phyloP scores from a whole-genome alignment of 306 rosid genomes.

The Rosa chinensis region DNA sequence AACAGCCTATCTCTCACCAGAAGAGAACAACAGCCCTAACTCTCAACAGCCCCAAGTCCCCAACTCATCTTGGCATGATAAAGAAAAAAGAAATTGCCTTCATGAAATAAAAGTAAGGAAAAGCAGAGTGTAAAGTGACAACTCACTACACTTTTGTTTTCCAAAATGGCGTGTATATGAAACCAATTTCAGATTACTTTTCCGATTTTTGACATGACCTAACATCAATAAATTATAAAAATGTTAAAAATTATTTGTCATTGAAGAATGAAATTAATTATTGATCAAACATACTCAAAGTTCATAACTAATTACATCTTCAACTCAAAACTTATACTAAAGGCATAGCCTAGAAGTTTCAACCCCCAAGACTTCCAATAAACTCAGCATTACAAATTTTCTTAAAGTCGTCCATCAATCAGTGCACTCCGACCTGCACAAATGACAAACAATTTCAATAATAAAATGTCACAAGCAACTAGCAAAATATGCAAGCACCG shows the following conservation, averaged over 20 bases:
- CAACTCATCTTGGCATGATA: neutral
- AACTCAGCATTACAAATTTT: neutral
- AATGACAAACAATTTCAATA: neutral
- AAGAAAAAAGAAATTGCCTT: neutral
- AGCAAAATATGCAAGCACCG: neutral
- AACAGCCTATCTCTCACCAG: neutral
- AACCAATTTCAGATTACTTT: neutral
- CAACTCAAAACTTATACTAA: neutral
- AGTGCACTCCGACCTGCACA: conserved; percentile 4
- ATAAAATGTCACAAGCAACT: neutral
- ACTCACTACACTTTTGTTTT: neutral
- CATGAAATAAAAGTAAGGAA: no score
- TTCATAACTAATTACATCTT: neutral
- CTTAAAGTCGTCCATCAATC: no score
- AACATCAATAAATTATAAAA: neutral
- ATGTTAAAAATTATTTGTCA: neutral
- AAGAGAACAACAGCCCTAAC: no score
- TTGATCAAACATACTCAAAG: neutral
- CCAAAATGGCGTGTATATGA: neutral
- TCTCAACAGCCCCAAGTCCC: neutral
- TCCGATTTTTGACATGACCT: neutral
- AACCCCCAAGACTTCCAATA: neutral
- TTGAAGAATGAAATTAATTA: conserved; percentile 2
- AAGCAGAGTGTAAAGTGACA: neutral
- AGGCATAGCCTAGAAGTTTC: neutral